phyloP scores from a whole-genome alignment of 768 basidiomycete species.

The Tricholomella constricta region DNA sequence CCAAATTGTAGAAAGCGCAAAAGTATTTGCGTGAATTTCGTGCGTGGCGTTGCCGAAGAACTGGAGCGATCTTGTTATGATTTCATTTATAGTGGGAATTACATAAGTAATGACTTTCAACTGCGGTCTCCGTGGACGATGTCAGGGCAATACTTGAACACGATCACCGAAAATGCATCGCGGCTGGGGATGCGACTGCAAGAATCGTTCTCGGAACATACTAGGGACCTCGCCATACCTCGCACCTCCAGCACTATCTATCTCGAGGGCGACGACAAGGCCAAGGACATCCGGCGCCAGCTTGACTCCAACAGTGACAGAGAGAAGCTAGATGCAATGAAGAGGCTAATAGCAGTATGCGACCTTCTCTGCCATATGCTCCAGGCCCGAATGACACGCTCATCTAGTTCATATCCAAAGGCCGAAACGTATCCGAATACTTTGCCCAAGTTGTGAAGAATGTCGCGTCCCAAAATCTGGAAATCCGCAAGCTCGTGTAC shows the following conservation, averaged over 20 bases:
- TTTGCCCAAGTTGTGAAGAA: slow-evolving; percentile 98
- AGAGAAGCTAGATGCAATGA: slow-evolving; percentile 95
- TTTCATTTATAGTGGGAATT: too few relatives aligned
- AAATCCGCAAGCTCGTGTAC: slow-evolving; percentile 96
- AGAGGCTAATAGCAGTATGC: slow-evolving; percentile 88
- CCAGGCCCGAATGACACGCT: slow-evolving; percentile 1
- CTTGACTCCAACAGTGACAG: slow-evolving; percentile 86
- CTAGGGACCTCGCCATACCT: slow-evolving; percentile 67
- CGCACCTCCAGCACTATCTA: slow-evolving; percentile 57
- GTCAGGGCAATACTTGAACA: slow-evolving; percentile 49
- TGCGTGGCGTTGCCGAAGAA: too few relatives aligned
- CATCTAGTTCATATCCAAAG: slow-evolving; percentile 87
- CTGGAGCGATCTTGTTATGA: too few relatives aligned
- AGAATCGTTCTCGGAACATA: slow-evolving; percentile 80
- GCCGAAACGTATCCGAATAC: slow-evolving; percentile 87
- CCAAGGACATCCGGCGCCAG: slow-evolving; percentile 80
- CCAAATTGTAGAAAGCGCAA: too few relatives aligned
- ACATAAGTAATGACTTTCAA: too few relatives aligned
- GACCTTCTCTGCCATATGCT: neutral
- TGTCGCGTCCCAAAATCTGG: slow-evolving; percentile 89
- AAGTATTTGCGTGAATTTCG: too few relatives aligned
- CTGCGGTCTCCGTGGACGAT: too few relatives aligned
- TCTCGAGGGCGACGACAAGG: slow-evolving; percentile 80
- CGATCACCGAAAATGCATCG: slow-evolving; percentile 80
- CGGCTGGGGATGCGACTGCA: slow-evolving; percentile 82